phyloP scores from a whole-genome alignment of 2,329 filamentous ascomycete genomes.

The Clarireedia monteithiana region DNA sequence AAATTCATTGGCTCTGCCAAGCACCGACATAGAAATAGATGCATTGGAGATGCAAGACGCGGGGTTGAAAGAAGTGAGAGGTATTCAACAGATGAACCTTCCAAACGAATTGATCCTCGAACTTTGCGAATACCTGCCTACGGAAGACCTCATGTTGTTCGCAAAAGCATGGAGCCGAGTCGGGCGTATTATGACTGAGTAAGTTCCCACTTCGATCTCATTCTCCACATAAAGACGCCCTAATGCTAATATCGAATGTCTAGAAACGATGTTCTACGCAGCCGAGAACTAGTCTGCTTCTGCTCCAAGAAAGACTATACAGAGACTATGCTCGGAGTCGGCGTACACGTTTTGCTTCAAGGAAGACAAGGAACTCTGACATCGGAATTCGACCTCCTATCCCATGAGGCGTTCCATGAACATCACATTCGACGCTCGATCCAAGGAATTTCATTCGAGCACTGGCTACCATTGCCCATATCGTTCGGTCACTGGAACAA shows the following conservation, averaged over 20 bases:
- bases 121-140: conserved; percentile 29
- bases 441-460: conserved; percentile 34
- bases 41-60: too few species aligned
- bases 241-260: background rate
- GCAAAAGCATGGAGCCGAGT: conserved; percentile 16
- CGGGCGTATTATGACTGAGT: conserved; percentile 9
- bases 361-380: conserved; percentile 1
- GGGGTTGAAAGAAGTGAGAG: background rate
- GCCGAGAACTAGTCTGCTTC: conserved; percentile 41
- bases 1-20: too few species aligned
- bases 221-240: background rate
- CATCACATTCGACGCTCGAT: conserved; percentile 34
- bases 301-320: conserved; percentile 36
- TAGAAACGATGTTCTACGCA: conserved; percentile 17
- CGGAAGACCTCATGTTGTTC: conserved; percentile 17
- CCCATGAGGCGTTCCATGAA: conserved; percentile 32
- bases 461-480: conserved; percentile 39
- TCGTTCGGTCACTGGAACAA: conserved; percentile 4
- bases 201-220: background rate
- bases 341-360: conserved; percentile 23
- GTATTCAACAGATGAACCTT: conserved; percentile 16
- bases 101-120: conserved; percentile 36
- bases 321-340: conserved; percentile 36
- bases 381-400: conserved; percentile 44
- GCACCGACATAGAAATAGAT: background rate